Base-by-base conservation (phyloP, 2,329 filamentous ascomycete species). In the Sporothrix pallida region DNA sequence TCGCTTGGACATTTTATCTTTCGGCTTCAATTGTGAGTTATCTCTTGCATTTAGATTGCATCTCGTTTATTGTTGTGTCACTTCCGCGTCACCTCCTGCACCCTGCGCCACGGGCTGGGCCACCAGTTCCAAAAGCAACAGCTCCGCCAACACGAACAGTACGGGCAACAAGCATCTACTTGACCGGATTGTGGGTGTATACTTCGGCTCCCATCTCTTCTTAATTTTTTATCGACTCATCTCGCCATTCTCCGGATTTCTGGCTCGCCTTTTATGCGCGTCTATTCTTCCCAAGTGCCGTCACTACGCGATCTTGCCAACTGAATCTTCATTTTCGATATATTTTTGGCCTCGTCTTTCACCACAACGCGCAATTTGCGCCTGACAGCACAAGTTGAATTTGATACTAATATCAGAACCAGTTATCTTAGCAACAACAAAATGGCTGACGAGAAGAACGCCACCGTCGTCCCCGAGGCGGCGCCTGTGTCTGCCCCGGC, bases 401-500 rank as follows among this genome's bases (percentile, higher is more conserved):
- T 52, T 13, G 2, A 37, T 2, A 44, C 67, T 69, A 69, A 69
- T 42, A 13, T 48, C n/a, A 52, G 6, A 5, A 54, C 54, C 65
- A 69, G 65, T 52, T 42, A 9, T 8, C 26, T 31, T 17, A n/a
- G 26, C 48, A 54, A 17, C 20, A 17, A 54, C n/a, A 73, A 42
- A 44, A 76, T 75, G 75, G 48, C 73, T 17, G 72, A 75, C 69
- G 74, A 75, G 20, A 76, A 76, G 52, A 46, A 58, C 42, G 37
- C n/a, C 15, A 26, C 2, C 23, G 12, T 37, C 72, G 71, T 62
- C 52, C 70, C 74, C 58, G 73, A 71, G 71, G n/a, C 52, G 48
- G 74, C n/a, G 20, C 26, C 23, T 20, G 62, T 56, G 15, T 20
- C 31, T 37, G n/a, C 70, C 48, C 44, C 72, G 7, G 52, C 13